Evolutionary conservation across 176 grass and related monocot genomes (phyloP), one percentile per base, ranked within the genome.

Genomic region (Poa annua): DNA sequence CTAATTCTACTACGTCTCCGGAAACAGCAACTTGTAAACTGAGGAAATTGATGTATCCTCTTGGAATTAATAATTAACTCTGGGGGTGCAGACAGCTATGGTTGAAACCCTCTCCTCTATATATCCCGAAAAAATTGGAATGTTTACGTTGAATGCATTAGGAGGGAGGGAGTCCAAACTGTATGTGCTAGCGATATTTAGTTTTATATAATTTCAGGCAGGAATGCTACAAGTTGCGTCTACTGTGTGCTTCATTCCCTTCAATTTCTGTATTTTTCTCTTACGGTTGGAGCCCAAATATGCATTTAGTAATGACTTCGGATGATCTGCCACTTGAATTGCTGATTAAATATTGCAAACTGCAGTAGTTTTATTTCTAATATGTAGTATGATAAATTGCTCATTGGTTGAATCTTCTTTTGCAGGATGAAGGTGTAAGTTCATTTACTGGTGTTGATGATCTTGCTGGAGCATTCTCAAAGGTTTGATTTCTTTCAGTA

Each of bases 381-480:
- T 26, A 26, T 51, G 53, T 17, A 35, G 32, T 13, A 68, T 21
- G 78, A 25, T 82, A 26, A 49, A 64, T 39, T 45, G 20, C 57
- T 83, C 44, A 75, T 53, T n/a, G 44, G 78, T 19, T 24, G 78
- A 66, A 72, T 52, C 53, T 81, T 63, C 64, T 54, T 81, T 69
- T 69, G 48, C 65, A 91, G 84, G 89, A 59, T 32, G 92, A 89
- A 84, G 86, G 62, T 73, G 34, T 81, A 52, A 81, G 24, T 39
- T 86, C 88, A 63, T 84, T 86, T 70, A 54, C 88, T 91, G 88
- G 86, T 61, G 71, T 85, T 66, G 86, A 94, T 62, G 92, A 94
- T 59, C 86, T 94, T 77, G 68, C 86, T 7, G 80, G 86, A 77
- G 86, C 92, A 34, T 91, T 94, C 76, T 88, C 75, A 69, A 94